Percentiles rank a stretch among this genome's conserved stretches.
These are phyloP conservation scores for Rhizoclosmatium globosum DNA, from an alignment of 192 early-diverging fungal species.

Conservation along the genomic window DNA sequence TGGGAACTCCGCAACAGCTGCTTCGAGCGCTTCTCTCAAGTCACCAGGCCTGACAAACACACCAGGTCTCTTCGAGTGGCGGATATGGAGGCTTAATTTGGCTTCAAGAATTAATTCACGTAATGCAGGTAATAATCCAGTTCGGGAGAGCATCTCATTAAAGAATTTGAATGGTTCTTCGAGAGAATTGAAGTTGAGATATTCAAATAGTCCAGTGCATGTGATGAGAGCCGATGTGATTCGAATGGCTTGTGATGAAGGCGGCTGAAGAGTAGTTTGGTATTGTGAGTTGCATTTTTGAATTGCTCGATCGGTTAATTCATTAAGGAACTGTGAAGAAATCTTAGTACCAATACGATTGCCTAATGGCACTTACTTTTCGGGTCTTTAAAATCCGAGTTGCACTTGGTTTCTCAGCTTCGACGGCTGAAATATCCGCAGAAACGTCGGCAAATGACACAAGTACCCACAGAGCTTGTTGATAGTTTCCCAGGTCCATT, in stretches of 20 bases:
- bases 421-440: background rate
- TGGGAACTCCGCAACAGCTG: constrained; percentile 60
- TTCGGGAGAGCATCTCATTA: background rate
- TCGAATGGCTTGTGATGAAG: constrained; percentile 17
- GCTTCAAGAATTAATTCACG: constrained; percentile 44
- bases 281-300: constrained; percentile 21
- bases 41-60: constrained; percentile 50
- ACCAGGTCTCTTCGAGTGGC: constrained; percentile 28
- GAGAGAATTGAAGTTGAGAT: constrained; percentile 11
- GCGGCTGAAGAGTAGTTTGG: background rate
- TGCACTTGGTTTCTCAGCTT: constrained; percentile 19
- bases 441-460: constrained; percentile 35
- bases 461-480: constrained; percentile 27
- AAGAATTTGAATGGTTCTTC: constrained; percentile 4
- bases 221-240: constrained; percentile 15
- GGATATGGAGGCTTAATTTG: constrained; percentile 30
- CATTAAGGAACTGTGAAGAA: constrained; percentile 8
- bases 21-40: constrained; percentile 53
- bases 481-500: constrained; percentile 14
- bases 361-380: constrained; percentile 10
- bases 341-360: background rate
- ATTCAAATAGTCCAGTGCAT: constrained; percentile 7
- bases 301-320: background rate
- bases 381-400: constrained; percentile 32
- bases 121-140: background rate